Evolutionary conservation across 2,329 filamentous ascomycete genomes (phyloP), one percentile per base, ranked within the genome.

Genomic region (Colletotrichum camelliae): DNA sequence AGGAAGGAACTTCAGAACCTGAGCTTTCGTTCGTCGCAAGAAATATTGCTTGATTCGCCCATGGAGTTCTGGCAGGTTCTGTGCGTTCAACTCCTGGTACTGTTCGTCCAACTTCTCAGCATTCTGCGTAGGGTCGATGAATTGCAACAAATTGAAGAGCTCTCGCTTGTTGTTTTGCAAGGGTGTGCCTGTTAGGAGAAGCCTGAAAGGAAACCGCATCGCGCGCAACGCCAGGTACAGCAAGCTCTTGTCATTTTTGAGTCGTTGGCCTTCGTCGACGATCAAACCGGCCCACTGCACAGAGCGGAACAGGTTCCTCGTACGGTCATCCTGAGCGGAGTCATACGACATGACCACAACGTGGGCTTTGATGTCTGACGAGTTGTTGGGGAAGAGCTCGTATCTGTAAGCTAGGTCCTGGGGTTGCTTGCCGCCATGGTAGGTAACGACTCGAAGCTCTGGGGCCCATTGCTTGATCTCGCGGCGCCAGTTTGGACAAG

Each of bases 321-420:
- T 93, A 67, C 89, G 90, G 7, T 93, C 91, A 77, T 98, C 95
- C 52, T 94, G 89, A 43, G 95, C 95, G 10, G 95, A 94, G 81
- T 98, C 96, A 80, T 98, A 99, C 0, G 96, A 98, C 82, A 97
- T 98, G 80, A 99, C 93, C 1, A 99, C 95, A 24, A 98, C 91
- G 81, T 99, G 96, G 35, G 95, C 96, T 79, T 93, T 93, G 82
- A 98, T 92, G 66, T 94, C 92, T 62, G 89, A 91, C 12, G 87
- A 86, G 2, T 89, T 86, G 31, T 88, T 82, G 0, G 95, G 94
- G 81, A 97, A 98, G 77, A 99, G 91, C 83, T 99, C 97, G 82
- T 98, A 93, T 43, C 94, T 88, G 80, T 94, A 93, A 0, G 95
- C 94, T 75, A 98, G 90, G 48, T 94, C 91, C 78, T 97, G 94